phyloP scores from a whole-genome alignment of 176 grass and related monocot species.

The Secale cereale region DNA sequence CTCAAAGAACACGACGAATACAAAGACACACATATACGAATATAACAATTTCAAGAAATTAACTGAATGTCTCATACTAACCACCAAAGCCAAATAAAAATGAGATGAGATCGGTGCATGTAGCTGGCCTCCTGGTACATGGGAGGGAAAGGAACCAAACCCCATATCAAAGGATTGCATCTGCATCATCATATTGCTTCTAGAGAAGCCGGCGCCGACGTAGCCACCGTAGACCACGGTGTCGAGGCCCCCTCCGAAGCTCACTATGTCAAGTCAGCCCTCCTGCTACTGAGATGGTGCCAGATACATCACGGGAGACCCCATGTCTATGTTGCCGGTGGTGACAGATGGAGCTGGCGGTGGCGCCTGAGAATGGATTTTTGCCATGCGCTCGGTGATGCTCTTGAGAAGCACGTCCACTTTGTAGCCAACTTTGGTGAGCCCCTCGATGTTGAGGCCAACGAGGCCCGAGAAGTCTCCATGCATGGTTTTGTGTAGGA shows the following conservation, averaged over 20 bases:
- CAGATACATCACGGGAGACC: not conserved
- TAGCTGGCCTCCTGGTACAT: not conserved
- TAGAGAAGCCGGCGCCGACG: not conserved
- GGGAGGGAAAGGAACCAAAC: not conserved
- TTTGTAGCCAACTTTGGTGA: not conserved
- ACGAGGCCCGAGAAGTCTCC: not conserved
- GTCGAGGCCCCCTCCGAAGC: not conserved
- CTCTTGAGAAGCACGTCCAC: not conserved
- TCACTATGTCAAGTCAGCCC: no score
- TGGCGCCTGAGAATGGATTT: not conserved
- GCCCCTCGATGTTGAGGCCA: not conserved
- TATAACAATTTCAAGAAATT: not conserved
- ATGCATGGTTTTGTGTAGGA: slow-evolving; percentile 1
- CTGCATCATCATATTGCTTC: not conserved
- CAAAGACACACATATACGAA: not conserved
- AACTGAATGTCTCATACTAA: not conserved
- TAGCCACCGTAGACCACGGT: not conserved
- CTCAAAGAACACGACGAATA: not conserved
- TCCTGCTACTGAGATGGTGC: not conserved
- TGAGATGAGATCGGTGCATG: not conserved
- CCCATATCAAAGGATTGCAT: not conserved
- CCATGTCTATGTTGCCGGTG: not conserved
- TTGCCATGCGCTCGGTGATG: not conserved
- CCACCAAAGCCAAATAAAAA: not conserved
- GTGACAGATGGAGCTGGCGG: not conserved